Percentiles rank a stretch among this genome's conserved stretches.
These are phyloP conservation scores for Dillenia suffruticosa DNA, from an alignment of 164 flowering plant species.

Conservation along the genomic window DNA sequence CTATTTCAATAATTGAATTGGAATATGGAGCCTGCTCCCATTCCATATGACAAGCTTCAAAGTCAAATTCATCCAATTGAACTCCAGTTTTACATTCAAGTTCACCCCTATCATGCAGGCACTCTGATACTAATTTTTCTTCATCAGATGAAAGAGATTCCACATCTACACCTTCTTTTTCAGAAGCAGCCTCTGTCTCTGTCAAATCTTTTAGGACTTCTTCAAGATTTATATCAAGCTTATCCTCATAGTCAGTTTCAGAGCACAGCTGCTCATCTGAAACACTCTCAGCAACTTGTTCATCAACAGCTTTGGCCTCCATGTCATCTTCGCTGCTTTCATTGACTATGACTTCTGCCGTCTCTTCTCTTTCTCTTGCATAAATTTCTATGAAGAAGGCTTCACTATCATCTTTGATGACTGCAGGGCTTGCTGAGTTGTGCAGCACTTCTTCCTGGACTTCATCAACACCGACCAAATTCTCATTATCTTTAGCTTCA, in stretches of 20 bases:
- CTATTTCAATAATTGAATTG: slow-evolving; percentile 6
- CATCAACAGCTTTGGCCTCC: background rate
- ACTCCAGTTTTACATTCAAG: background rate
- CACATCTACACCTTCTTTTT: too few relatives aligned
- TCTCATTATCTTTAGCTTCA: slow-evolving; percentile 4
- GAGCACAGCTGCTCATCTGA: slow-evolving; percentile 17
- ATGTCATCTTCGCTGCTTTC: background rate
- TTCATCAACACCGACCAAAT: background rate
- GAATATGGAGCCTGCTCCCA: slow-evolving; percentile 31
- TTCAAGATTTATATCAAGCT: slow-evolving; percentile 8
- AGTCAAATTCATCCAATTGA: slow-evolving; percentile 7
- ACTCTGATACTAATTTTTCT: background rate
- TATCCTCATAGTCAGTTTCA: slow-evolving; percentile 21
- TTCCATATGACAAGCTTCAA: slow-evolving; percentile 34
- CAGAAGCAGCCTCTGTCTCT: too few relatives aligned
- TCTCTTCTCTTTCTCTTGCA: slow-evolving; percentile 16
- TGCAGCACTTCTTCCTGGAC: slow-evolving; percentile 5
- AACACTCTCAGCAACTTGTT: slow-evolving; percentile 11
- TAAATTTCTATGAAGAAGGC: slow-evolving; percentile 41
- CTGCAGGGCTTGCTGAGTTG: slow-evolving; percentile 2
- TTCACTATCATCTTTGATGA: slow-evolving; percentile 11
- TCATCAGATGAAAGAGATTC: too few relatives aligned
- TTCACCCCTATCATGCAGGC: background rate
- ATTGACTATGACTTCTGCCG: background rate
- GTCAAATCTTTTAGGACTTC: background rate